Evolutionary conservation across 2,329 filamentous ascomycete genomes (phyloP), one percentile per base, ranked within the genome.

Genomic region (Ramularia endophylla): DNA sequence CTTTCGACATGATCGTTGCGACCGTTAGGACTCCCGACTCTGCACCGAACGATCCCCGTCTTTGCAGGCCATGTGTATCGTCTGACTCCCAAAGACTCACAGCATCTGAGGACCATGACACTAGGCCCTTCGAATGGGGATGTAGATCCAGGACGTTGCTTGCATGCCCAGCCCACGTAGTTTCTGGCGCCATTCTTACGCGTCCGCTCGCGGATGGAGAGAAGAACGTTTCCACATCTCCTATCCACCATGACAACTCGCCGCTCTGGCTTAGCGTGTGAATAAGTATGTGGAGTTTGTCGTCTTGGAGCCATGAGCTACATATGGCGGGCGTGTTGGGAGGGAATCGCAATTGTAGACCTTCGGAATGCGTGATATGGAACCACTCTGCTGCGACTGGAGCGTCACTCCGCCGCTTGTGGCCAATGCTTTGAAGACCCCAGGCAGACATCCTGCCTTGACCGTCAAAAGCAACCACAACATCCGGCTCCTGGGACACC

Each of bases 371-470:
- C 1, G 87, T 80, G 52, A 95, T 81, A 57, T 87, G 92, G 68
- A 92, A 94, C n/a, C 90, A 77, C 47, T 81, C 80, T 19, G 79
- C 73, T 3, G 75, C 39, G 6, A 43, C 25, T 22, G 53, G 52
- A 20, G 48, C 54, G 9, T 50, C 51, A 13, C 48, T 45, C 51
- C 77, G 78, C 22, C 73, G 70, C 57, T 82, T 87, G 54, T 78
- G 81, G 27, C 84, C 83, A 15, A 94, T 77, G 57, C 90, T 89
- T 61, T 97, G 89, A 41, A 98, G 67, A 0, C 87, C 90, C 86
- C 90, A 95, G 0, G 87, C 87, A 29, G 86, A 88, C 83, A 97
- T 87, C 51, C 82, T 81, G 1, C 90, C 90, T 35, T 75, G 71
- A n/a, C 82, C 81, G 63, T 97, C 87, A 35, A 95, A 71, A 7